Evolutionary conservation across 768 basidiomycete species (phyloP).

Genomic region (Hysterangium stoloniferum): DNA sequence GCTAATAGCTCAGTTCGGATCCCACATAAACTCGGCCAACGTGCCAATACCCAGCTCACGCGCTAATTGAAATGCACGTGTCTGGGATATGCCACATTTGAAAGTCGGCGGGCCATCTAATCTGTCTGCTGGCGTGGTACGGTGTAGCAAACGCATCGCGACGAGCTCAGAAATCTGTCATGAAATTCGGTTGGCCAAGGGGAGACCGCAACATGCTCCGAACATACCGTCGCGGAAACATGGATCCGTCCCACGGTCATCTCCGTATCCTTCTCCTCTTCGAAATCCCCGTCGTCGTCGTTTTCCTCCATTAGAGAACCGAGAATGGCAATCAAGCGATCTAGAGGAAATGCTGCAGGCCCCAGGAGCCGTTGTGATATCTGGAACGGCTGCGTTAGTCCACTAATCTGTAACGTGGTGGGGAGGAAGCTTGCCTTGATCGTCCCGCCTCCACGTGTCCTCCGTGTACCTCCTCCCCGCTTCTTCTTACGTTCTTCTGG

Average conservation of each 20-base stretch:
- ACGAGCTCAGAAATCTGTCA: slow-evolving; percentile 59
- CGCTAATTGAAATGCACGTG: slow-evolving; percentile 46
- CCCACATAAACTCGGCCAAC: slow-evolving; percentile 64
- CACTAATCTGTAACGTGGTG: too few relatives aligned
- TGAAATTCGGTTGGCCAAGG: background rate
- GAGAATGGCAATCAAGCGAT: slow-evolving; percentile 72
- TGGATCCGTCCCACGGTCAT: slow-evolving; percentile 60
- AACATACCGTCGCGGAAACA: slow-evolving; percentile 49
- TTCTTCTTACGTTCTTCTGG: slow-evolving; percentile 56
- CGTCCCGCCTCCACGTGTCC: slow-evolving; percentile 27
- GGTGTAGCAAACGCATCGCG: slow-evolving; percentile 55
- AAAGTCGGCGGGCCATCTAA: slow-evolving; percentile 65
- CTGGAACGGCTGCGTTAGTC: slow-evolving; percentile 30
- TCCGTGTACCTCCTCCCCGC: slow-evolving; percentile 31
- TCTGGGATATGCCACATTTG: slow-evolving; percentile 65
- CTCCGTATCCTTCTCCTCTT: slow-evolving; percentile 65
- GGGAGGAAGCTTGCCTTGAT: too few relatives aligned
- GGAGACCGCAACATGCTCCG: background rate
- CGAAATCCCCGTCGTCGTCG: slow-evolving; percentile 28
- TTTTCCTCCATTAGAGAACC: slow-evolving; percentile 73
- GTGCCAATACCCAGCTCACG: slow-evolving; percentile 47
- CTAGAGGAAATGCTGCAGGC: slow-evolving; percentile 69
- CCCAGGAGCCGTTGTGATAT: slow-evolving; percentile 74
- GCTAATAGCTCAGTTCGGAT: slow-evolving; percentile 26
- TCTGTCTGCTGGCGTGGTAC: slow-evolving; percentile 51